Base-by-base conservation (phyloP, 441 rosid species). In the Gossypium davidsonii region DNA sequence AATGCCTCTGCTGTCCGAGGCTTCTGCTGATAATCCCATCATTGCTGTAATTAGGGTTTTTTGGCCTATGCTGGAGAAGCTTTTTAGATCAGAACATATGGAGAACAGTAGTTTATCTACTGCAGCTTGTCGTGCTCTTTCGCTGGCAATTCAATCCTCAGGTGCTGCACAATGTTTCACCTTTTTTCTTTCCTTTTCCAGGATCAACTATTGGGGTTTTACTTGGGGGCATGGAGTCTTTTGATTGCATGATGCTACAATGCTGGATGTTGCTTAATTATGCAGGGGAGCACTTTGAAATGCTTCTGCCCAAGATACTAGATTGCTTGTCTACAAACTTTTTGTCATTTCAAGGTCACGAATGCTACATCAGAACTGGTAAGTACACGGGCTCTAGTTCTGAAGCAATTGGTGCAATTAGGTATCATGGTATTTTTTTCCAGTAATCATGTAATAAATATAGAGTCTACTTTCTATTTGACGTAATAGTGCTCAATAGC, bases 281-380 rank as follows among this genome's bases (percentile, higher is more conserved):
- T 80, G 80, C 87, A 95, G 99, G 99, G 77, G 88, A 91, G 83
- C 96, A 95, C 84, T 92, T 91, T 83, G 80, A 83, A 72, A 74
- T 85, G 74, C 86, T 92, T 65, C 84, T 95, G 76, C 98, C 98
- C 66, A 85, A 79, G 77, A 88, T 95, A 63, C 81, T 95, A 20
- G 97, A 95, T 81, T 92, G 98, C 83, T 86, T 95, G 69, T 90
- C 99, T 17, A 81, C 89, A 74, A 95, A 95, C 74, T 94, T 91
- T 79, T 72, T 92, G 67, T 87, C 90, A 57, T 92, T 82, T 82
- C 97, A 95, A 80, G 86, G 82, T 82, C 96, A 87, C 66, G 98
- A 91, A 64, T 95, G 99, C 86, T 95, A 89, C 83, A 90, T 95
- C 69, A 85, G 90, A 84, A 87, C 98, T 77, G 99, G 99, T 95